Percentiles rank a stretch among this genome's conserved stretches.
phyloP scores from a whole-genome alignment of 75 land plant genomes.

The Sequoiadendron giganteum region DNA sequence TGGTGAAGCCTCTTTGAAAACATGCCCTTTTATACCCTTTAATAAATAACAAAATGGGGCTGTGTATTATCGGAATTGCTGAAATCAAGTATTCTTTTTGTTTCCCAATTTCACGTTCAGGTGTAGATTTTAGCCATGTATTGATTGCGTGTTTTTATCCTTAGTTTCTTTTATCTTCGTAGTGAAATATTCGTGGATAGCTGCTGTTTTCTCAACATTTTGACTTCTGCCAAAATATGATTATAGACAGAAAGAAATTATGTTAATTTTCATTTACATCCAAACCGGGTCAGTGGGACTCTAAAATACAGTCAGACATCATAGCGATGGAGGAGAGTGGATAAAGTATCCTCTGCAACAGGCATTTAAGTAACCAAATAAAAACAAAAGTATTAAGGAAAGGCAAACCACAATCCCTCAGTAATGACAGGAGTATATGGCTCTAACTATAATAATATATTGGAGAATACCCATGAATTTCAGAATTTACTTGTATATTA shows the following conservation, averaged over 20 bases:
- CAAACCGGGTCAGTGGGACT: not conserved
- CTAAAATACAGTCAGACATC: not conserved
- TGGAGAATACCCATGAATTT: not conserved
- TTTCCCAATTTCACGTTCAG: not conserved
- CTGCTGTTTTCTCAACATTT: not conserved
- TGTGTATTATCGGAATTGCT: not conserved
- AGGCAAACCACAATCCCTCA: not conserved
- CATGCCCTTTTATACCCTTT: not conserved
- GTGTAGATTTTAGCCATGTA: not conserved
- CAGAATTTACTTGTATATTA: not conserved
- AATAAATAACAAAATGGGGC: not conserved
- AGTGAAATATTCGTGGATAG: not conserved
- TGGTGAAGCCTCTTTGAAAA: not conserved
- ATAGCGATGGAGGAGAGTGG: not conserved
- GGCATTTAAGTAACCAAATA: not conserved
- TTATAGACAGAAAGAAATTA: not conserved
- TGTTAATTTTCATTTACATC: not conserved
- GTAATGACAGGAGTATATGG: not conserved
- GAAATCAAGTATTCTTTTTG: not conserved
- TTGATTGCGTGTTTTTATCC: not conserved
- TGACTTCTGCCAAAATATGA: not conserved
- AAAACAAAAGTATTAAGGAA: not conserved
- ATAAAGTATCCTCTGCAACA: not conserved
- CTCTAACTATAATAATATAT: not conserved
- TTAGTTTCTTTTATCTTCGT: not conserved